These are phyloP conservation scores for Carallia brachiata DNA, from an alignment of 345 rosid genomes.

Conservation along the genomic window DNA sequence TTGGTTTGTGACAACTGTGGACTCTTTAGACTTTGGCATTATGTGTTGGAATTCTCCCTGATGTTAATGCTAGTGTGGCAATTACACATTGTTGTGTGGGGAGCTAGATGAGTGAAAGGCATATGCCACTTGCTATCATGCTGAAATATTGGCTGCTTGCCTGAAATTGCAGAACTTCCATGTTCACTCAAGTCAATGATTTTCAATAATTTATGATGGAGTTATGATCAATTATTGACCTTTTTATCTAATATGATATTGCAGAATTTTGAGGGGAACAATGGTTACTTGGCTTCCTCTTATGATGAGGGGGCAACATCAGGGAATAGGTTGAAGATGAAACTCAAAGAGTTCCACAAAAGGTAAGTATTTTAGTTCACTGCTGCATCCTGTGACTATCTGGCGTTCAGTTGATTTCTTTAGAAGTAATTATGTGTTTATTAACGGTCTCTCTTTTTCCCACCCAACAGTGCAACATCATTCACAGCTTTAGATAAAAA, in stretches of 20 bases:
- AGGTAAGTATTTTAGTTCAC: conserved; percentile 36
- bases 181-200: too few species aligned
- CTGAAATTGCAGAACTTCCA: neutral
- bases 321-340: conserved; percentile 77
- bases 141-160: conserved; percentile 5
- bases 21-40: neutral
- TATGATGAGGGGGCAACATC: conserved; percentile 57
- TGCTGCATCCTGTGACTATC: neutral
- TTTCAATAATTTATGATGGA: too few species aligned
- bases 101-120: neutral
- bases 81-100: neutral
- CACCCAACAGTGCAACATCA: conserved; percentile 52
- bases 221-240: neutral
- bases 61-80: neutral
- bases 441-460: conserved; percentile 2
- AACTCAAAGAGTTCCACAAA: conserved; percentile 72
- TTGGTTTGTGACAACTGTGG: neutral
- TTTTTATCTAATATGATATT: neutral
- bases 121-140: neutral
- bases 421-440: neutral
- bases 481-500: conserved; percentile 77
- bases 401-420: neutral
- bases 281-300: conserved; percentile 56
- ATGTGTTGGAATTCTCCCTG: neutral
- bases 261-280: conserved; percentile 60